Evolutionary conservation across 2,329 filamentous ascomycete genomes (phyloP), one percentile per base, ranked within the genome.

Genomic region (Sclerotinia sclerotiorum): DNA sequence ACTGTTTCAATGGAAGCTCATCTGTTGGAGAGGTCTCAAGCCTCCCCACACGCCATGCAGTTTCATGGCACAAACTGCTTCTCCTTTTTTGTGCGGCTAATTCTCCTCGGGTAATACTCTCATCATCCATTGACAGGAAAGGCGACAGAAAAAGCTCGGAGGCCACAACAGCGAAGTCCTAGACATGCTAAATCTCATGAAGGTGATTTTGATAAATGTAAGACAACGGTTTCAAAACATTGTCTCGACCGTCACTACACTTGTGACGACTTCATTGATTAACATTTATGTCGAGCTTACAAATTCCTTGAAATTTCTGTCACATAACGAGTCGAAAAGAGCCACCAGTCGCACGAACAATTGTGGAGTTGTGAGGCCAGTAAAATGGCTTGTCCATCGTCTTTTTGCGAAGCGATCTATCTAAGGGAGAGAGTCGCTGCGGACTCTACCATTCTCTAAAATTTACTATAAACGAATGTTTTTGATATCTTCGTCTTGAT

Each of bases 1-100:
- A 19, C n/a, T 52, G 57, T 29, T 63, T 51, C 35, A 52, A 49
- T 44, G 24, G 39, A 61, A 35, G n/a, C 44, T 21, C 10, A 51
- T 39, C 39, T 61, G 56, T 52, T 67, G 56, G 56, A 24, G 57
- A 44, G 51, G 56, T 67, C 48, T 67, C 65, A 67, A 67, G 56
- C 65, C 56, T 19, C 56, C 5, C 27, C 21, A 24, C 24, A 27
- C 48, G 46, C 56, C 65, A 67, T 62, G 48, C 32, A 67, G 48
- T 67, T 55, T 62, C 65, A 67, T 61, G 56, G 65, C 39, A 62
- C 19, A 32, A 54, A 24, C 24, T 42, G 24, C 10, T 35, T 44
- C 19, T 49, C 29, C 21, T 51, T 42, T 32, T n/a, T 44, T n/a
- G 6, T 65, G 24, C 42, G 49, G 29, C 46, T 10, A 29, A n/a